phyloP scores from a whole-genome alignment of 192 early-diverging fungal genomes.

The Coemansia sp. region DNA sequence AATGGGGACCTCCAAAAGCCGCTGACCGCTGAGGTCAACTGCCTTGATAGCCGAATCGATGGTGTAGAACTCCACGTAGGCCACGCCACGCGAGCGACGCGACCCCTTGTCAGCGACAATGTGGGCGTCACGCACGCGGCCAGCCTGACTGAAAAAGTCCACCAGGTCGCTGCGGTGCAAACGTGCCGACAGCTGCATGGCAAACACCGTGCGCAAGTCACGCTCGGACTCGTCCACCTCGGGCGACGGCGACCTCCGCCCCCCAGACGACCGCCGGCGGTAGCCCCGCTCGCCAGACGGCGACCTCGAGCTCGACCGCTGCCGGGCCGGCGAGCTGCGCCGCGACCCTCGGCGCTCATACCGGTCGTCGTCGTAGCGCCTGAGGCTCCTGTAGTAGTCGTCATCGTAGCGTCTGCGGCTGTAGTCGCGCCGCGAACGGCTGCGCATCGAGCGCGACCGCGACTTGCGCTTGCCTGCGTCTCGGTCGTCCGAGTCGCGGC shows the following conservation, averaged over 20 bases:
- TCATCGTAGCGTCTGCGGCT: slow-evolving; percentile 9
- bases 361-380: slow-evolving; percentile 21
- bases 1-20: slow-evolving; percentile 90
- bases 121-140: slow-evolving; percentile 82
- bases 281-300: slow-evolving; percentile 3
- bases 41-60: slow-evolving; percentile 80
- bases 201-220: slow-evolving; percentile 91
- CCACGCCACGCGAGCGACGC: slow-evolving; percentile 87
- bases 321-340: slow-evolving; percentile 16
- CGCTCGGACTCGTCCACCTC: slow-evolving; percentile 73
- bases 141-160: slow-evolving; percentile 81
- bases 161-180: slow-evolving; percentile 74
- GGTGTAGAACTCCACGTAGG: slow-evolving; percentile 95
- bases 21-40: slow-evolving; percentile 77
- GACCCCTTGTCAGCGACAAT: slow-evolving; percentile 83
- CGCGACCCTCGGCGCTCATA: slow-evolving; percentile 6
- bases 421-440: slow-evolving; percentile 9
- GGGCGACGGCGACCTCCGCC: slow-evolving; percentile 60
- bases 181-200: slow-evolving; percentile 86
- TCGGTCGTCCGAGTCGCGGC: not conserved
- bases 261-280: slow-evolving; percentile 7
- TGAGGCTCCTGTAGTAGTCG: slow-evolving; percentile 7
- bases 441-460: slow-evolving; percentile 10
- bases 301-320: slow-evolving; percentile 8
- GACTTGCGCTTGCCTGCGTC: slow-evolving; percentile 1